A percentile compares a stretch with the other conserved stretches of the same genome.
phyloP scores from a whole-genome alignment of 1,284 basidiomycete genomes.

The Ceratobasidium sp. region DNA sequence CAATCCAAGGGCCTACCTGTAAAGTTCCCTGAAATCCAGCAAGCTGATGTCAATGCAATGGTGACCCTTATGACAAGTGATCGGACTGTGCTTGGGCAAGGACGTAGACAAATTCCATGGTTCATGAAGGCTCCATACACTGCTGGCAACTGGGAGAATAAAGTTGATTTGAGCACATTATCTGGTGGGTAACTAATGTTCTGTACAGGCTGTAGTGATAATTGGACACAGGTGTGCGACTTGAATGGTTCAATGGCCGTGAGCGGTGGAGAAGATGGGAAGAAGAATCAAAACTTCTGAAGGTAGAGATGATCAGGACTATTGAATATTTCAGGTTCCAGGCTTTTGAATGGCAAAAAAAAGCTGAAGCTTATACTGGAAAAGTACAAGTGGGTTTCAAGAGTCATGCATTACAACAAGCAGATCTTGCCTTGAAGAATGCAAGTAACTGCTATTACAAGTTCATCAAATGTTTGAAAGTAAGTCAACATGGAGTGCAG shows the following conservation, averaged over 20 bases:
- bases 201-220: not conserved
- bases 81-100: not conserved
- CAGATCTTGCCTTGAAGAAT: not conserved
- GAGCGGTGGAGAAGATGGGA: slow-evolving; percentile 16
- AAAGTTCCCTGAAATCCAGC: not conserved
- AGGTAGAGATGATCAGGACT: slow-evolving; percentile 16
- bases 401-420: not conserved
- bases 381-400: not conserved
- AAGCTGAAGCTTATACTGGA: not conserved
- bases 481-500: not conserved
- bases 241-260: slow-evolving; percentile 9
- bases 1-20: not conserved
- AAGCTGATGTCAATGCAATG: not conserved
- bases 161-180: not conserved
- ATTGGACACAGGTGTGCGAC: not conserved
- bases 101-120: not conserved
- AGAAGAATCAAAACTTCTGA: slow-evolving; percentile 15
- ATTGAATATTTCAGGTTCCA: not conserved
- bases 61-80: not conserved
- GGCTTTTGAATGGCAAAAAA: not conserved
- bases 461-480: not conserved
- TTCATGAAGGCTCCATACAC: not conserved
- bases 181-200: not conserved
- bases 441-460: not conserved
- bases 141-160: not conserved